Percentiles rank a stretch among this genome's conserved stretches.
phyloP scores from a whole-genome alignment of 495 filamentous ascomycete species.

The Penicillium taxi region DNA sequence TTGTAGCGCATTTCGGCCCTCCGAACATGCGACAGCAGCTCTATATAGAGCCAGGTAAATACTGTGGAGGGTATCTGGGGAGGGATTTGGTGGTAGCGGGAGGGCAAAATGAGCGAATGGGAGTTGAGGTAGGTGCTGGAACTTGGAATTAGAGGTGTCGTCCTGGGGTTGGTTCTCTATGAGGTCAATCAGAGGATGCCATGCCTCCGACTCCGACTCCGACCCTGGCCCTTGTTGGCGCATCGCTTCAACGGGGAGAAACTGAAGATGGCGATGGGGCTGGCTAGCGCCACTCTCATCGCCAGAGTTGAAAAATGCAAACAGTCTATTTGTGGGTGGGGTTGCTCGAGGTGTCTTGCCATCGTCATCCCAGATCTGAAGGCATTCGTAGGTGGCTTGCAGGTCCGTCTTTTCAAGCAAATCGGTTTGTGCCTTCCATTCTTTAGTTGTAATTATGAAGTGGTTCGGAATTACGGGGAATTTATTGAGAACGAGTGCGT shows the following conservation, averaged over 20 bases:
- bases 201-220: slow-evolving; percentile 34
- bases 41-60: slow-evolving; percentile 50
- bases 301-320: slow-evolving; percentile 81
- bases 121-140: slow-evolving; percentile 26
- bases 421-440: slow-evolving; percentile 60
- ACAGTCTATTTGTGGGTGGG: slow-evolving; percentile 34
- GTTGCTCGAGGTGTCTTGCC: slow-evolving; percentile 1
- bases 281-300: slow-evolving; percentile 70
- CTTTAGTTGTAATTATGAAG: slow-evolving; percentile 67
- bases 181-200: slow-evolving; percentile 51
- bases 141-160: slow-evolving; percentile 10
- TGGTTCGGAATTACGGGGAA: slow-evolving; percentile 73
- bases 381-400: slow-evolving; percentile 53
- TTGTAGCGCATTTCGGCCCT: slow-evolving; percentile 4
- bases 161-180: slow-evolving; percentile 16
- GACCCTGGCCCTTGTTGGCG: too few species aligned
- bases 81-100: slow-evolving; percentile 32
- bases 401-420: slow-evolving; percentile 60
- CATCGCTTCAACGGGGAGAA: slow-evolving; percentile 66
- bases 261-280: slow-evolving; percentile 71
- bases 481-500: slow-evolving; percentile 72
- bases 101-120: slow-evolving; percentile 48
- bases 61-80: slow-evolving; percentile 31
- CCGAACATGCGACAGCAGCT: slow-evolving; percentile 36
- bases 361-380: slow-evolving; percentile 50